Evolutionary conservation across 169 alveolate species (phyloP).

Genomic region (Plasmodium chabaudi): DNA sequence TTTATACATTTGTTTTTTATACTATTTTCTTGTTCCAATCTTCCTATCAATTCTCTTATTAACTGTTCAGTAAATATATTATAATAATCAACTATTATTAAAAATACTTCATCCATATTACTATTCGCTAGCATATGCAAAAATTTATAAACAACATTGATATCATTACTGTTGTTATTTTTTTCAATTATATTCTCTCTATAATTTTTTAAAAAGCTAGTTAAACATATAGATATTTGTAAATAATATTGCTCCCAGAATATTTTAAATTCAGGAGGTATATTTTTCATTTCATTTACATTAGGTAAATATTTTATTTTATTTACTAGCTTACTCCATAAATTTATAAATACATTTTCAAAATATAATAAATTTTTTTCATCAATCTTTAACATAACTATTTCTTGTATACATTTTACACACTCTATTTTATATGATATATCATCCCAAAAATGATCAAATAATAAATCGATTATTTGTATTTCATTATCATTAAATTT

Average conservation of each 20-base stretch:
- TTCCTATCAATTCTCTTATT: slow-evolving; percentile 85
- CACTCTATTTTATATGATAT: slow-evolving; percentile 92
- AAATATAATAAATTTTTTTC: slow-evolving; percentile 82
- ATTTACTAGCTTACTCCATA: slow-evolving; percentile 88
- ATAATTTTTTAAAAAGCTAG: slow-evolving; percentile 86
- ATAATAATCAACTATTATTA: slow-evolving; percentile 98
- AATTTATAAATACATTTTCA: slow-evolving; percentile 78
- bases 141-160: slow-evolving; percentile 80
- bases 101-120: slow-evolving; percentile 96
- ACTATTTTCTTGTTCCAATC: slow-evolving; percentile 80
- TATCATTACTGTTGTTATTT: slow-evolving; percentile 79
- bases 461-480: slow-evolving; percentile 83
- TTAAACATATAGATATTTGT: slow-evolving; percentile 87
- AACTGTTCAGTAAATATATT: slow-evolving; percentile 91
- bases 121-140: slow-evolving; percentile 81
- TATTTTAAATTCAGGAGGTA: slow-evolving; percentile 84
- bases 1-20: slow-evolving; percentile 59
- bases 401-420: slow-evolving; percentile 93
- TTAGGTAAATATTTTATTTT: slow-evolving; percentile 86
- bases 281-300: slow-evolving; percentile 87
- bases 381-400: slow-evolving; percentile 88
- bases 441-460: slow-evolving; percentile 93
- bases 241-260: slow-evolving; percentile 91
- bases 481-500: slow-evolving; percentile 80
- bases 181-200: slow-evolving; percentile 79